Evolutionary conservation across 2,329 filamentous ascomycete genomes (phyloP), one percentile per base, ranked within the genome.

Genomic region (Nemania sp.): DNA sequence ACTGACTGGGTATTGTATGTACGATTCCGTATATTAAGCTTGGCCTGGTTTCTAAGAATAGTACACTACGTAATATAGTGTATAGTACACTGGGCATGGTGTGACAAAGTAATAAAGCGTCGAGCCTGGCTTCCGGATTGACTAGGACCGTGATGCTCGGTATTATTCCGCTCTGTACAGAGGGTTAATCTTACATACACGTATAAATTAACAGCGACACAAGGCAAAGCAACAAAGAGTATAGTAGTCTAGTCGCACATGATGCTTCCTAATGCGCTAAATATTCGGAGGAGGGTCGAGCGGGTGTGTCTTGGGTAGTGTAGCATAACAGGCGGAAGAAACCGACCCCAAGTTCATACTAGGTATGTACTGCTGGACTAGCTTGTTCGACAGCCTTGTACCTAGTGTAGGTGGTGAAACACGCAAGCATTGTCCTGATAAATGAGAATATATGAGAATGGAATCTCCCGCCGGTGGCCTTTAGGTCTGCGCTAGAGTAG

Each of bases 101-200:
- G 47, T 6, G 22, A 20, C 2, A 18, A 64, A 47, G 49, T 52
- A 64, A 64, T 64, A 56, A 52, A 57, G 57, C 38, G 20, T 54
- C 38, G 52, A 66, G 62, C 58, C 53, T 66, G 66, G n/a, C 62
- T 29, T 66, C 65, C 66, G 66, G 68, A 66, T 62, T 52, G 60
- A 67, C 43, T 64, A 38, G 56, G 57, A 49, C 63, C 59, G 67
- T 61, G 41, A 35, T 10, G 57, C 11, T 58, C 66, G 66, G 66
- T 38, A 66, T 55, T 2, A 62, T 68, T 68, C 66, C 62, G 66
- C 61, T 47, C 49, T 64, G 27, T 52, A 22, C 13, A 13, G 26
- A 45, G 15, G 4, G 35, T 35, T 10, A 52, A 38, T 51, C 45
- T 22, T 64, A 22, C 24, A 29, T 35, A 15, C n/a, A 38, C 13